A percentile compares a stretch with the other conserved stretches of the same genome.
Conservation (phyloP, 75 land plant species). For the Pinus tabuliformis region DNA sequence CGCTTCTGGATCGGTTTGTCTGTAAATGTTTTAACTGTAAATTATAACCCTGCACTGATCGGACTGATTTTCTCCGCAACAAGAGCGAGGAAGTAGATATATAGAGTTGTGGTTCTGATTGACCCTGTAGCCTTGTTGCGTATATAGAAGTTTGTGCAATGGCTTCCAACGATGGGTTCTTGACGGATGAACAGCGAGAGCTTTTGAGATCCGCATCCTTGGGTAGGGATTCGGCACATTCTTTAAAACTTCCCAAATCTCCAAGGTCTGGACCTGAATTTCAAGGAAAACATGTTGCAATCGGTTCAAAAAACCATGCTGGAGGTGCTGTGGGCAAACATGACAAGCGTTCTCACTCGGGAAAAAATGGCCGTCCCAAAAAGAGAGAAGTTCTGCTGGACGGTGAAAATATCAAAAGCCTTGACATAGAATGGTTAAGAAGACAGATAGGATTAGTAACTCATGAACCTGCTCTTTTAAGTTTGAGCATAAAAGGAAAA, state of each 20-base stretch:
- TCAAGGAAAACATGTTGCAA: constrained; percentile 17
- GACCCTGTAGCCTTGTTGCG: too few relatives aligned
- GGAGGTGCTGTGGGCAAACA: constrained; percentile 33
- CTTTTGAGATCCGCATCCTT: constrained; percentile 30
- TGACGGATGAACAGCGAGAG: constrained; percentile 56
- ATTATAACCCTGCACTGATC: too few relatives aligned
- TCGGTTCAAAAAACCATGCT: constrained; percentile 17
- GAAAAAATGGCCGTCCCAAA: constrained; percentile 52
- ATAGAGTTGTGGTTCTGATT: too few relatives aligned
- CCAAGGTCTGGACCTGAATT: constrained; percentile 21
- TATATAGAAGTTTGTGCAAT: constrained; percentile 6
- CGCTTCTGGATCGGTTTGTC: too few relatives aligned
- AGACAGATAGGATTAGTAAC: constrained; percentile 50
- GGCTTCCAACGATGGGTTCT: constrained; percentile 37
- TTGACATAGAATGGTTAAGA: constrained; percentile 45
- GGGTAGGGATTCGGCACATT: constrained; percentile 31
- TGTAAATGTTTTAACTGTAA: too few relatives aligned
- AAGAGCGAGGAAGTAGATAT: too few relatives aligned
- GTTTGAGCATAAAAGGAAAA: constrained; percentile 44
- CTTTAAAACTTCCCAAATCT: constrained; percentile 18
- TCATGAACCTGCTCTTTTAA: constrained; percentile 45
- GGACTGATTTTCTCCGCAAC: too few relatives aligned
- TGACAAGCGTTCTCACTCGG: constrained; percentile 47
- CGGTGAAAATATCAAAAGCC: constrained; percentile 41
- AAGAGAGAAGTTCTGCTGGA: constrained; percentile 48